phyloP scores from a whole-genome alignment of 1,284 basidiomycete species.

The Ceratobasidium sp. region DNA sequence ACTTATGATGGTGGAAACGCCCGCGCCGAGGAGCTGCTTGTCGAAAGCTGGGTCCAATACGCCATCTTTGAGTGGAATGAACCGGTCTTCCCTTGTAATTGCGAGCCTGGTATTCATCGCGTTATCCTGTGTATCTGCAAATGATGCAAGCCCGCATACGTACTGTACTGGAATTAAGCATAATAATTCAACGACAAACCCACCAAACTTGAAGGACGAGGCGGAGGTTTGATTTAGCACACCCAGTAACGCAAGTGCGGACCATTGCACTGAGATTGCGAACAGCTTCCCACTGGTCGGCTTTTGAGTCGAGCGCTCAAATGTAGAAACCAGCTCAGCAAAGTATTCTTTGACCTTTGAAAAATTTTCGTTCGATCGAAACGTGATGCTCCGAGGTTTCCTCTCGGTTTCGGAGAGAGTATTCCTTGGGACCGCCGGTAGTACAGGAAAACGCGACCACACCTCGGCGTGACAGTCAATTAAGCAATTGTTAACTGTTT shows the following conservation, averaged over 20 bases:
- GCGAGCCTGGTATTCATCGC: conserved; percentile 56
- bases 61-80: conserved; percentile 68
- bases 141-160: conserved; percentile 61
- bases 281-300: conserved; percentile 57
- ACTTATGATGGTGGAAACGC: background rate
- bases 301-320: conserved; percentile 59
- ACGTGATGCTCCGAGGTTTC: conserved; percentile 49
- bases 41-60: conserved; percentile 63
- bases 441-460: conserved; percentile 67
- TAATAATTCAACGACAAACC: conserved; percentile 61
- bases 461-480: conserved; percentile 64
- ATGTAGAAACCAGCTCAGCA: conserved; percentile 53
- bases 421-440: conserved; percentile 54
- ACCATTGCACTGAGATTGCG: conserved; percentile 45
- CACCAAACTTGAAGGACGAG: conserved; percentile 21
- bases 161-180: conserved; percentile 70
- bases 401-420: conserved; percentile 52
- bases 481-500: conserved; percentile 57
- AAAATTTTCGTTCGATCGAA: conserved; percentile 52
- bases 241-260: too few relatives aligned
- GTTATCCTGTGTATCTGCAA: conserved; percentile 66
- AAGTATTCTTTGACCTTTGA: conserved; percentile 54
- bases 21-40: conserved; percentile 56
- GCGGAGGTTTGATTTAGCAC: background rate
- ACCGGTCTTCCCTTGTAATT: conserved; percentile 63